Conservation (phyloP, 2,329 filamentous ascomycete genomes). For the Ceratocystis huliohia region DNA sequence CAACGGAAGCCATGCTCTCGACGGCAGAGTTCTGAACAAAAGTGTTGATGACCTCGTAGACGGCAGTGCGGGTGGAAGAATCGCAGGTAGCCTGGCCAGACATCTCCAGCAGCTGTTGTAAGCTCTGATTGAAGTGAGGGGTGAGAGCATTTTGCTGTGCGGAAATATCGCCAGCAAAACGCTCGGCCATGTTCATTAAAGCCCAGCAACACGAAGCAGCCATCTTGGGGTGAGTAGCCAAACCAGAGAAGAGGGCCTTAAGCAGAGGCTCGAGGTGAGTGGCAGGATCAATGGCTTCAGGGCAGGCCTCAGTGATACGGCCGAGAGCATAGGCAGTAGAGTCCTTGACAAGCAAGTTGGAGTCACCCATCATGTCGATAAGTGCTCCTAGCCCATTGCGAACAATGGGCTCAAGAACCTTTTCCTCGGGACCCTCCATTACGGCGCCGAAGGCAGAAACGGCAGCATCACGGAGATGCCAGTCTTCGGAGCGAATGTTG, state of each 20-base stretch:
- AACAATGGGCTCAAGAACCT: slow-evolving; percentile 81
- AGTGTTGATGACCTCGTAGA: slow-evolving; percentile 91
- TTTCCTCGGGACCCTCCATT: slow-evolving; percentile 95
- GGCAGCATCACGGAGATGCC: slow-evolving; percentile 88
- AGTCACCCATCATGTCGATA: slow-evolving; percentile 84
- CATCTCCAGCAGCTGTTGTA: slow-evolving; percentile 70
- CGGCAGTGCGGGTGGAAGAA: slow-evolving; percentile 80
- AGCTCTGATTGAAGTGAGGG: slow-evolving; percentile 83
- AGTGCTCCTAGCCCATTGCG: slow-evolving; percentile 89
- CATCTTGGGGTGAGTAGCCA: slow-evolving; percentile 90
- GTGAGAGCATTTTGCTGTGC: slow-evolving; percentile 70
- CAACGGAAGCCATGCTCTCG: slow-evolving; percentile 71
- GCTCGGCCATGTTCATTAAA: slow-evolving; percentile 93
- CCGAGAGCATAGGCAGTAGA: slow-evolving; percentile 93
- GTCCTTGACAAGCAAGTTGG: slow-evolving; percentile 79
- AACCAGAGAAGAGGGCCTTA: slow-evolving; percentile 73
- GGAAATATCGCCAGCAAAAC: slow-evolving; percentile 78
- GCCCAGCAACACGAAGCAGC: slow-evolving; percentile 98
- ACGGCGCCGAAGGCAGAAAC: slow-evolving; percentile 96
- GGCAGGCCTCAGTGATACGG: slow-evolving; percentile 87
- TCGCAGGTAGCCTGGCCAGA: slow-evolving; percentile 75
- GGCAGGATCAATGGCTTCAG: slow-evolving; percentile 76
- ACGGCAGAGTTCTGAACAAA: slow-evolving; percentile 85
- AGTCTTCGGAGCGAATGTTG: slow-evolving; percentile 81
- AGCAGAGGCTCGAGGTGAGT: slow-evolving; percentile 77